Evolutionary conservation across 129 eudicot species (phyloP).

Genomic region (Flaveria bidentis): DNA sequence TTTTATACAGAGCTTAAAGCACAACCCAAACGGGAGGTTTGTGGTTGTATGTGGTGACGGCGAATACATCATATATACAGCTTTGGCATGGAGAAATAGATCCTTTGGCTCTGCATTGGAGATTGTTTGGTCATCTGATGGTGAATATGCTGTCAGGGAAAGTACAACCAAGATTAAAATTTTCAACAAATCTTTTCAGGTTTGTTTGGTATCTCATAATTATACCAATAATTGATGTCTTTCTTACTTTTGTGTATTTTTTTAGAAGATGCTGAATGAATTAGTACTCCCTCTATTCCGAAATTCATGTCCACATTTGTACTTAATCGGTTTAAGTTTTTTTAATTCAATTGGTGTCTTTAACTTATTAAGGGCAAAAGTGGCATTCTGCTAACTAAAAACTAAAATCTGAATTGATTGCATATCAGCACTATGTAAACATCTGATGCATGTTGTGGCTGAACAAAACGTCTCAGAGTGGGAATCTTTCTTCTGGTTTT

Average conservation of each 20-base stretch:
- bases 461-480: constrained; percentile 1
- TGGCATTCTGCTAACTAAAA: neutral
- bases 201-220: constrained; percentile 27
- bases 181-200: constrained; percentile 88
- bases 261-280: constrained; percentile 15
- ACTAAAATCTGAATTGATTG: neutral
- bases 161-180: constrained; percentile 93
- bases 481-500: constrained; percentile 19
- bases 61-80: constrained; percentile 93
- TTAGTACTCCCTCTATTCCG: neutral
- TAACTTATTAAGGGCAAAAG: neutral
- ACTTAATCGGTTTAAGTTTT: neutral
- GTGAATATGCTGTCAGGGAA: constrained; percentile 97
- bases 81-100: constrained; percentile 99
- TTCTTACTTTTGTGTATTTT: neutral
- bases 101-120: constrained; percentile 98
- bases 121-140: constrained; percentile 95
- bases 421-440: neutral
- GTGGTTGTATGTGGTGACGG: constrained; percentile 99
- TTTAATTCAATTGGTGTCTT: neutral
- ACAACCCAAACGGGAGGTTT: constrained; percentile 97
- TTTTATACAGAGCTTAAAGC: constrained; percentile 77
- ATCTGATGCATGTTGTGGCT: constrained; percentile 9
- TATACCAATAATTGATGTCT: constrained; percentile 5
- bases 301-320: neutral